Percentiles rank a stretch among this genome's conserved stretches.
Conservation (phyloP, 2,329 filamentous ascomycete genomes). For the Xylaria sp. region DNA sequence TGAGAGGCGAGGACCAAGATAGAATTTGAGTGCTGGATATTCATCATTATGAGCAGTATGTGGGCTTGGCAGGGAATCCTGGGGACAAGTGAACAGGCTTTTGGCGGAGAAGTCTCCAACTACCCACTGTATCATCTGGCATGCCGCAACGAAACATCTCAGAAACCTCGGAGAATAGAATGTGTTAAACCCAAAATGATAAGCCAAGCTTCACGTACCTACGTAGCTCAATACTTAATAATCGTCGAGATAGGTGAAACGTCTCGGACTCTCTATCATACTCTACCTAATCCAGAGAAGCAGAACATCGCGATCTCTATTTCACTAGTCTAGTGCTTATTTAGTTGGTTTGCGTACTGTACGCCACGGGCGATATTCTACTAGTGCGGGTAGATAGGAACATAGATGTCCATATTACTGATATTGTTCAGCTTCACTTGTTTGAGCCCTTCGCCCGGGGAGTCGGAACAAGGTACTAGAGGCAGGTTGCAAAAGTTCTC, state of each 20-base stretch:
- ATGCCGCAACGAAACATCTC: constrained; percentile 8
- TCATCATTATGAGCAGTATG: constrained; percentile 5
- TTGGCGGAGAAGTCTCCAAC: constrained; percentile 20
- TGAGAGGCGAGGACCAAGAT: constrained; percentile 17
- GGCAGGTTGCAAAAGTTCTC: constrained; percentile 23
- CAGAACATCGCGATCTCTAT: constrained; percentile 1
- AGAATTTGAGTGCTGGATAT: constrained; percentile 31
- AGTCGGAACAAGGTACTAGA: constrained; percentile 12
- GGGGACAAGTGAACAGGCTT: constrained; percentile 11
- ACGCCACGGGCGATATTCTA: background rate
- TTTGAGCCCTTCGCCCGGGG: background rate
- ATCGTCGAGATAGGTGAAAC: constrained; percentile 4
- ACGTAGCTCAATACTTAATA: background rate
- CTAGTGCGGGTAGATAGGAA: background rate
- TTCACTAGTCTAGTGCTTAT: constrained; percentile 14
- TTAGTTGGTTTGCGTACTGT: background rate
- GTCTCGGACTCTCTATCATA: background rate
- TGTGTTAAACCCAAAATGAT: background rate
- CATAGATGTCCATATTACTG: background rate
- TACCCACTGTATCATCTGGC: constrained; percentile 4
- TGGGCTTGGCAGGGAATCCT: constrained; percentile 24
- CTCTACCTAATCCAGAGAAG: background rate
- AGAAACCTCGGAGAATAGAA: constrained; percentile 6
- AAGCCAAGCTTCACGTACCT: constrained; percentile 2
- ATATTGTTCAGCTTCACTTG: background rate